Base-by-base conservation (phyloP, 352 stramenopile genomes). In the Globisporangium ultimum region DNA sequence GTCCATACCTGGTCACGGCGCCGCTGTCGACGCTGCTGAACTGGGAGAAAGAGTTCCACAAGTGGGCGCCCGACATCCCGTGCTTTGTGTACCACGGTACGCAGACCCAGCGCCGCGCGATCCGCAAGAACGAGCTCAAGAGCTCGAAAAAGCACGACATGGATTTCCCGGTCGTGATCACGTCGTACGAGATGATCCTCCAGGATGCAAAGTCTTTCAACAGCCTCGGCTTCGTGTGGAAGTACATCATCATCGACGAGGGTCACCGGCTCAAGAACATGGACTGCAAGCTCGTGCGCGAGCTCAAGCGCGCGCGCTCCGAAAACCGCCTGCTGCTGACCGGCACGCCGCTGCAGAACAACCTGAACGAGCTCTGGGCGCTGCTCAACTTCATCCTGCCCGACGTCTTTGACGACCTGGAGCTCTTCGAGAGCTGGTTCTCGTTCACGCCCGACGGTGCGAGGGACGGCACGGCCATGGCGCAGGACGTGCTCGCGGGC, bases 391-490 rank as follows among this genome's bases (percentile, higher is more conserved):
- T 98, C 72, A 96, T 99, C 38, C 68, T 99, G 34, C 97, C 97
- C 0, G 79, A 96, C 46, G 96, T 99, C 48, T 99, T 99, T 71
- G 97, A 98, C 67, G 96, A 98, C 43, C 78, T 98, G 10, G 94
- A 99, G 61, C 95, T 97, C 9, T 99, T 99, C 74, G 95, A 99
- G 76, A 98, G 89, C 53, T 99, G 95, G 96, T 98, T 98, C 75
- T 97, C 93, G 47, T 98, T 98, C 70, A 97, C 98, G 52, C 94
- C 95, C n/a, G 89, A 98, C 63, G 63, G 58, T 22, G 52, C 65
- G n/a, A 61, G 52, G 3, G 84, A 91, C 36, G 88, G 75, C 41
- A 75, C 85, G 41, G 84, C 92, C 54, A 81, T 96, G 51, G 67
- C 63, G 4, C 73, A 89, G 56, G 80, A 93, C 53, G 97, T 98